Evolutionary conservation across 169 alveolate genomes (phyloP).

Genomic region (Cryptosporidium meleagridis): DNA sequence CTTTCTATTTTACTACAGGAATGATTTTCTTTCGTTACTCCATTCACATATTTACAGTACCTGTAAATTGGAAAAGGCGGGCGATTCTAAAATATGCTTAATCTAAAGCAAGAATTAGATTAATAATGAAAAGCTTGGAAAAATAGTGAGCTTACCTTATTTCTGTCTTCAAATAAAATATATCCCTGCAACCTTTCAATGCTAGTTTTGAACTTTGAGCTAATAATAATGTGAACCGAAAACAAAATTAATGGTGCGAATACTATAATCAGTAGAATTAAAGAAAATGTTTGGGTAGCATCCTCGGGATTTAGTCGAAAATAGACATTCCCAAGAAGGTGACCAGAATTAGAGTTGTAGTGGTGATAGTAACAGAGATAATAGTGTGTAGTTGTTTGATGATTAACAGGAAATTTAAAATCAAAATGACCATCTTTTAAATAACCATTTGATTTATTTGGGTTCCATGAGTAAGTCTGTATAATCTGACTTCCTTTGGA

Average conservation of each 20-base stretch:
- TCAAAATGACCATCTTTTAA: neutral
- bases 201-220: slow-evolving; percentile 56
- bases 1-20: neutral
- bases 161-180: slow-evolving; percentile 40
- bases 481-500: neutral
- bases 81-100: slow-evolving; percentile 1
- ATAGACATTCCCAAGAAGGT: slow-evolving; percentile 49
- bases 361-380: slow-evolving; percentile 59
- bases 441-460: neutral
- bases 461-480: slow-evolving; percentile 22
- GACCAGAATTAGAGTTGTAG: slow-evolving; percentile 23
- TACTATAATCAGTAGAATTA: neutral
- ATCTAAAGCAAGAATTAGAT: neutral
- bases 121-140: neutral
- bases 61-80: slow-evolving; percentile 40
- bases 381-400: slow-evolving; percentile 42
- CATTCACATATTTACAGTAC: neutral
- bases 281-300: slow-evolving; percentile 27
- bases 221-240: slow-evolving; percentile 5
- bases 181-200: slow-evolving; percentile 49
- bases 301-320: slow-evolving; percentile 62
- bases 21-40: neutral
- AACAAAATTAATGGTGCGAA: slow-evolving; percentile 9
- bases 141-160: slow-evolving; percentile 19
- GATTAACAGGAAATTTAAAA: slow-evolving; percentile 37